A percentile compares a stretch with the other conserved stretches of the same genome.
Evolutionary conservation across 208 protist species (phyloP).

Genomic region (Acanthamoeba royreba): DNA sequence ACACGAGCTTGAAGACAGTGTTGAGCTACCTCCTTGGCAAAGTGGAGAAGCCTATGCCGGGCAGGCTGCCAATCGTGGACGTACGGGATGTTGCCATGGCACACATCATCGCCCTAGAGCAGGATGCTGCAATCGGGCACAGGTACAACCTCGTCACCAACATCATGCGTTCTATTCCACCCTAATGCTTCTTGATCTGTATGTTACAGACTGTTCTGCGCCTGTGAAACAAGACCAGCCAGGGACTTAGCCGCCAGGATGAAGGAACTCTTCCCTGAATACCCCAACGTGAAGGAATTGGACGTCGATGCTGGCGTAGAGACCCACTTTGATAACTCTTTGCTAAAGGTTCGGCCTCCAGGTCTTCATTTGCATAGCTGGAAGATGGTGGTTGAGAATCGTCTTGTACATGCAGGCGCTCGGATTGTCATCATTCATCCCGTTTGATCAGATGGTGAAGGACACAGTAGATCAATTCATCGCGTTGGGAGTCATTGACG

Average conservation of each 20-base stretch:
- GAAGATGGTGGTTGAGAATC: neutral
- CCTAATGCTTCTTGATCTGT: too few relatives aligned
- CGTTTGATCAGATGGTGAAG: neutral
- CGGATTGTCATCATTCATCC: neutral
- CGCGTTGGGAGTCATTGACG: neutral
- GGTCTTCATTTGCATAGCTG: neutral
- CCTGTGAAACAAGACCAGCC: neutral
- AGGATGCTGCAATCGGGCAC: neutral
- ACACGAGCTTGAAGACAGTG: neutral
- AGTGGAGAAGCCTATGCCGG: neutral
- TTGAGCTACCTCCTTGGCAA: neutral
- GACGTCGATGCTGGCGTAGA: neutral
- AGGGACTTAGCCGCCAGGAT: neutral
- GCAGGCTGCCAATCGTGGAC: neutral
- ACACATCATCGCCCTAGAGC: constrained; percentile 28
- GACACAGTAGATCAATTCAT: neutral
- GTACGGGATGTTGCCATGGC: constrained; percentile 41
- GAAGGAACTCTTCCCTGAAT: neutral
- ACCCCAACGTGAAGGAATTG: neutral
- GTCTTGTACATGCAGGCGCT: neutral
- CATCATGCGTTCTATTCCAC: neutral
- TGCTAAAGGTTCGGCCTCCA: neutral
- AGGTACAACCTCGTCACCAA: neutral
- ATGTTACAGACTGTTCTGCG: neutral
- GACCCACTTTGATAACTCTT: neutral